Base-by-base conservation (phyloP, 352 stramenopile genomes). In the Globisporangium cystogenes region DNA sequence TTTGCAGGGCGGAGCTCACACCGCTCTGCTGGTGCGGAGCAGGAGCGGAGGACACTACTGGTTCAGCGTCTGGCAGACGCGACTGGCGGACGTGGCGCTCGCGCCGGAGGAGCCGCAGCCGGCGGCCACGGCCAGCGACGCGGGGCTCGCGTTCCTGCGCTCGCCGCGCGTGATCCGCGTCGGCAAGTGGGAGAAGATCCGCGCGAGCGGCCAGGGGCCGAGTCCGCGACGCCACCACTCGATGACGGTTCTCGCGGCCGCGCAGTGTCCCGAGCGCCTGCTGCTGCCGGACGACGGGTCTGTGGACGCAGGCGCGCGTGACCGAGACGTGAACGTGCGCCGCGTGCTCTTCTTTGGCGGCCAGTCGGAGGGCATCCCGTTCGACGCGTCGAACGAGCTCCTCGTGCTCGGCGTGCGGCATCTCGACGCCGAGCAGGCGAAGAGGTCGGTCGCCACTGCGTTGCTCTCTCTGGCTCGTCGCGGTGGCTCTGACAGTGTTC, bases 21-120 rank as follows among this genome's bases (percentile, higher is more conserved):
- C 20, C 35, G 20, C 27, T 10, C 16, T 37, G 12, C 7, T 46
- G 57, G 23, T 40, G 37, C 42, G 21, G 10, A 35, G 4, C 39
- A 84, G 71, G 48, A 87, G 79, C 53, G 80, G 80, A 15, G 80
- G 80, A 0, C 80, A 90, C 47, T 90, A 90, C 31, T 87, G 73
- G 75, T 90, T 90, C 56, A 87, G 62, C 41, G 73, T 90, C 0
- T 62, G 71, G 45, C 68, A 88, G 44, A 67, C 73, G 1, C 62
- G 45, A 10, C 43, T 80, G 1, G 51, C 58, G 3, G 50, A 72
- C 0, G 55, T 54, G 1, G 49, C 57, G 21, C 40, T 86, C 26
- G n/a, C 47, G 26, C 14, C 24, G 18, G 44, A 37, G 18, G 44
- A 37, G 24, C 44, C 18, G 24, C 10, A 14, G 15, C 24, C 27